Evolutionary conservation across 202 grass and related monocot species (phyloP).

Genomic region (Schoenoplectus triqueter): DNA sequence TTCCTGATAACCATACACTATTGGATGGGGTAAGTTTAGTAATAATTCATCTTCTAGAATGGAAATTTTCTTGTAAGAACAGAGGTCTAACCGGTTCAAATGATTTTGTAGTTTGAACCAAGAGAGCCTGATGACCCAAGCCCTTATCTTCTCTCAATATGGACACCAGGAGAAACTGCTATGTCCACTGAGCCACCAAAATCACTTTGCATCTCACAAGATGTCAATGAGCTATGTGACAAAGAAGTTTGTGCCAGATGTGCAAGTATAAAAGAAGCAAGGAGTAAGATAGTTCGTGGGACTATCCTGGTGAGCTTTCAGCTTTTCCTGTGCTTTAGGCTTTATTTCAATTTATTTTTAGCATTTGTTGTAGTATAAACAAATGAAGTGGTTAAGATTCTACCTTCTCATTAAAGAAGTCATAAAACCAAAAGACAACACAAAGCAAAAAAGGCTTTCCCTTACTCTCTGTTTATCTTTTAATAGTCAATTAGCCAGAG

Average conservation of each 20-base stretch:
- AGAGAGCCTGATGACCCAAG: conserved; percentile 87
- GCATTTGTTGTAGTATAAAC: conserved; percentile 4
- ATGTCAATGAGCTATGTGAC: conserved; percentile 64
- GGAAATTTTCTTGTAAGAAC: conserved; percentile 24
- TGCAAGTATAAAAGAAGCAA: conserved; percentile 63
- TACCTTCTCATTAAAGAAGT: conserved; percentile 20
- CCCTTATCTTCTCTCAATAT: conserved; percentile 93
- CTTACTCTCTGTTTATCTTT: background rate
- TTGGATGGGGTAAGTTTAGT: conserved; percentile 65
- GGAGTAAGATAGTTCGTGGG: conserved; percentile 69
- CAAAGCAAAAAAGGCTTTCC: background rate
- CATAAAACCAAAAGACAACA: background rate
- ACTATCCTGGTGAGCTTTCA: conserved; percentile 61
- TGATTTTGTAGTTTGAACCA: conserved; percentile 62
- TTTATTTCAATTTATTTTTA: conserved; percentile 22
- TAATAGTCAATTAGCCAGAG: background rate
- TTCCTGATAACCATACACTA: conserved; percentile 72
- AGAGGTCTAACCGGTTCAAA: conserved; percentile 40
- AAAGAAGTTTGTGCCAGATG: conserved; percentile 64
- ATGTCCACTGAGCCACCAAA: conserved; percentile 76
- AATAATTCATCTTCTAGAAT: conserved; percentile 36
- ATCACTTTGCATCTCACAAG: conserved; percentile 65
- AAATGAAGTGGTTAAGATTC: background rate
- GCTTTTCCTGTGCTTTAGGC: background rate
- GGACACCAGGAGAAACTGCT: conserved; percentile 92